phyloP scores from a whole-genome alignment of 208 protist genomes.

The Crithidia bombi region DNA sequence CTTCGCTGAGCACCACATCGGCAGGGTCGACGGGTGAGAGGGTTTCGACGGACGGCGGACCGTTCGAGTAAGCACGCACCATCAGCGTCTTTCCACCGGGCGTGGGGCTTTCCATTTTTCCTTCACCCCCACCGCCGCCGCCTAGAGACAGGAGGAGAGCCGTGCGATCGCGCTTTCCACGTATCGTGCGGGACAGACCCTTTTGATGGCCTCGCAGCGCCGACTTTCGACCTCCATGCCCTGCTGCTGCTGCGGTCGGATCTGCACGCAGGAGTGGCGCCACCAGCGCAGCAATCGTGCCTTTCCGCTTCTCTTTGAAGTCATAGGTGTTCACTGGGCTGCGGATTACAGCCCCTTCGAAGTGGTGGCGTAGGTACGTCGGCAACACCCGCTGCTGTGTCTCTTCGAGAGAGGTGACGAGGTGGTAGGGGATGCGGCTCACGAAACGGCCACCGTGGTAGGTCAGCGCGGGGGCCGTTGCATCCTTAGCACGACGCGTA shows the following conservation, averaged over 20 bases:
- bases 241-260: neutral
- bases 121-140: neutral
- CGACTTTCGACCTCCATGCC: neutral
- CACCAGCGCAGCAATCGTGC: slow-evolving; percentile 49
- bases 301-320: slow-evolving; percentile 71
- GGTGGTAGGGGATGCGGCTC: slow-evolving; percentile 60
- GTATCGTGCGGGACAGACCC: neutral
- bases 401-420: slow-evolving; percentile 59
- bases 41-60: slow-evolving; percentile 1
- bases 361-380: slow-evolving; percentile 50
- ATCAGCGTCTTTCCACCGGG: neutral
- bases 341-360: slow-evolving; percentile 87
- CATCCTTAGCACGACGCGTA: neutral
- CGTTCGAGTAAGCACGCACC: slow-evolving; percentile 21
- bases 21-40: neutral
- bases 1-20: slow-evolving; percentile 12
- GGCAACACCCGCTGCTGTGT: slow-evolving; percentile 55
- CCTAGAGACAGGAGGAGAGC: slow-evolving; percentile 23
- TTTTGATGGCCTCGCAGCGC: neutral
- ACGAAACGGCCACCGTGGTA: slow-evolving; percentile 68
- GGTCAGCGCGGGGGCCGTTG: neutral
- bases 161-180: slow-evolving; percentile 5
- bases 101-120: neutral
- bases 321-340: slow-evolving; percentile 80
- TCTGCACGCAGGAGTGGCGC: slow-evolving; percentile 35